A percentile compares a stretch with the other conserved stretches of the same genome.
phyloP scores from a whole-genome alignment of 441 rosid genomes.

The Populus hybrid region DNA sequence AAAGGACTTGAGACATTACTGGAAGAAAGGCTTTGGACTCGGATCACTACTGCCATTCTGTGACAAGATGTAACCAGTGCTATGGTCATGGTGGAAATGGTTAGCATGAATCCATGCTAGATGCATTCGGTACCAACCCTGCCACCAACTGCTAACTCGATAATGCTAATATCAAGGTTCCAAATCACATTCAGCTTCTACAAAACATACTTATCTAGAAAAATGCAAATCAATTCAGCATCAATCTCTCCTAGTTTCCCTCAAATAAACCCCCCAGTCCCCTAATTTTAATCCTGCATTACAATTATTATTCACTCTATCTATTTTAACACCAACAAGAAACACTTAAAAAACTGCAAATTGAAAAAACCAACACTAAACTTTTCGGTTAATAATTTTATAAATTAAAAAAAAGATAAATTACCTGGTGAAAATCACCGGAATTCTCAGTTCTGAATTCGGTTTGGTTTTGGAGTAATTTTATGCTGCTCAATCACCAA shows the following conservation, averaged over 20 bases:
- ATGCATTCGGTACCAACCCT: neutral
- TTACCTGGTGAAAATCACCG: conserved; percentile 93
- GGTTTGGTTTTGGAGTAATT: neutral
- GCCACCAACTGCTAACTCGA: neutral
- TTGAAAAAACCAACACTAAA: neutral
- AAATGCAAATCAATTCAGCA: neutral
- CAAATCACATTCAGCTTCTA: neutral
- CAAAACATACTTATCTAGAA: neutral
- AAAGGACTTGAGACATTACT: neutral
- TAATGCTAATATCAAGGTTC: neutral
- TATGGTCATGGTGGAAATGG: neutral
- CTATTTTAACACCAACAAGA: neutral
- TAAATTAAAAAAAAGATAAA: neutral
- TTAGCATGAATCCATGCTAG: neutral
- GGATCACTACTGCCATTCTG: neutral
- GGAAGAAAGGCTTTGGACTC: neutral
- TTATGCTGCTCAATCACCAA: neutral
- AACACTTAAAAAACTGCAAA: neutral
- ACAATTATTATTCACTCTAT: neutral
- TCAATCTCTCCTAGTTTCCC: neutral
- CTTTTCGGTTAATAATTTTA: neutral
- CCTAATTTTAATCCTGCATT: neutral
- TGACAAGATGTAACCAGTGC: neutral
- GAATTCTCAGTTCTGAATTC: neutral
- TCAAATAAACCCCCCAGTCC: neutral